A percentile compares a stretch with the other conserved stretches of the same genome.
These are phyloP conservation scores for Penicillium angulare DNA, from an alignment of 495 filamentous ascomycete genomes.

Conservation along the genomic window DNA sequence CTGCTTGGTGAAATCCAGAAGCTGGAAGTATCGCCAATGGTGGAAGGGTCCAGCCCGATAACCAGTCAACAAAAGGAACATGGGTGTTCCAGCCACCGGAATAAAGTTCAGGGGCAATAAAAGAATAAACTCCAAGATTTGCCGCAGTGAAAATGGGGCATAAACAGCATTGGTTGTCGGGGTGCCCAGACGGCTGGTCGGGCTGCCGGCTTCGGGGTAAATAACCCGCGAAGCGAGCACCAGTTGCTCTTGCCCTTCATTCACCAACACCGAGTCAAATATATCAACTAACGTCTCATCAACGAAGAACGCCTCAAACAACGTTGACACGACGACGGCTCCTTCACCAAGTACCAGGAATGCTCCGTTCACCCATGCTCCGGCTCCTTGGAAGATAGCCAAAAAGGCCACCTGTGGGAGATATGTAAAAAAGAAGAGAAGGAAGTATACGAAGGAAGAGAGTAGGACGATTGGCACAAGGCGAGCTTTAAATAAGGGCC, in stretches of 20 bases:
- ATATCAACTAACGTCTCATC: slow-evolving; percentile 68
- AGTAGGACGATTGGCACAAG: slow-evolving; percentile 58
- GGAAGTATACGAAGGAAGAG: slow-evolving; percentile 57
- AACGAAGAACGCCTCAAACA: slow-evolving; percentile 69
- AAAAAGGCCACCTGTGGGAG: slow-evolving; percentile 63
- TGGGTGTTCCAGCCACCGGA: slow-evolving; percentile 59
- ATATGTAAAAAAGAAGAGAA: slow-evolving; percentile 62
- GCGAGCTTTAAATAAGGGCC: slow-evolving; percentile 58
- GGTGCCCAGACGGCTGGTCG: slow-evolving; percentile 56
- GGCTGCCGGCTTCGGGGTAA: slow-evolving; percentile 49
- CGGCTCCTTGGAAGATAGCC: slow-evolving; percentile 57
- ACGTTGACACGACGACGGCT: slow-evolving; percentile 54
- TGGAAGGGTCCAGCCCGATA: slow-evolving; percentile 65
- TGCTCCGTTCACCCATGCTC: slow-evolving; percentile 62
- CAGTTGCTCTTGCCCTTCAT: slow-evolving; percentile 57
- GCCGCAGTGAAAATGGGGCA: slow-evolving; percentile 67
- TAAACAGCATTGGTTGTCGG: slow-evolving; percentile 58
- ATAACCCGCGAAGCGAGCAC: slow-evolving; percentile 54
- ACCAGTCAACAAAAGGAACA: slow-evolving; percentile 63
- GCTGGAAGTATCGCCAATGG: slow-evolving; percentile 65
- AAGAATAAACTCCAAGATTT: slow-evolving; percentile 74
- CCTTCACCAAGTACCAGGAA: slow-evolving; percentile 68
- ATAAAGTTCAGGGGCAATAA: slow-evolving; percentile 66
- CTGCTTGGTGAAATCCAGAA: slow-evolving; percentile 56
- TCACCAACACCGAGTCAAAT: slow-evolving; percentile 62